Evolutionary conservation across 441 rosid species (phyloP), one percentile per base, ranked within the genome.

Genomic region (Kokia cookei): DNA sequence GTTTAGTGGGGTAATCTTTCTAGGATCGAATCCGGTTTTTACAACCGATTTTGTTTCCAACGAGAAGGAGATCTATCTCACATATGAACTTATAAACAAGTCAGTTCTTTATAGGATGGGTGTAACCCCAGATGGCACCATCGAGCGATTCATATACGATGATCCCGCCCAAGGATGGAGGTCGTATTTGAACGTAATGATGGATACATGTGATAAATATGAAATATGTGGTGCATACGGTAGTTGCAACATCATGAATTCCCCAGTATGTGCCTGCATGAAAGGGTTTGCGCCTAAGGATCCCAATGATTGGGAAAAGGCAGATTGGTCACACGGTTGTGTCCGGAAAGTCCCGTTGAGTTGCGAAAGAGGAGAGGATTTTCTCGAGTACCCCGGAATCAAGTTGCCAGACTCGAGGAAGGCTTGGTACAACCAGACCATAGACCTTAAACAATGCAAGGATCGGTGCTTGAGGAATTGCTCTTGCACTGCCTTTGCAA

Each of bases 41-140:
- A 58, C 45, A 8, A 64, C 2, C 5, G 32, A 64, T 1, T 78
- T 70, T 15, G 64, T 74, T 35, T 59, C 26, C 5, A 42, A 78
- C 58, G 82, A 82, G 12, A 14, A 71, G 60, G 86, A 83, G 73
- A 55, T 82, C 2, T 87, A 82, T 67, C 80, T 79, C 80, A 66
- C 65, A 15, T 82, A 69, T 66, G 76, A 80, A 50, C 74, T 83
- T 12, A 71, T 47, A 2, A 75, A 74, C 29, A 72, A 68, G 27
- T 82, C 86, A n/a, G 77, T 79, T 24, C 58, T 80, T 37, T 69
- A 84, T 2, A 69, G 76, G 70, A 76, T 82, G 81, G 77, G 77
- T n/a, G 48, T 87, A 65, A 65, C 51, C 55, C 53, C 81, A 7
- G 66, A 72, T 1, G 87, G 87, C n/a, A 37, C 37, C 7, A 22